Evolutionary conservation across 2,329 filamentous ascomycete species (phyloP).

Genomic region (Colletotrichum tanaceti): DNA sequence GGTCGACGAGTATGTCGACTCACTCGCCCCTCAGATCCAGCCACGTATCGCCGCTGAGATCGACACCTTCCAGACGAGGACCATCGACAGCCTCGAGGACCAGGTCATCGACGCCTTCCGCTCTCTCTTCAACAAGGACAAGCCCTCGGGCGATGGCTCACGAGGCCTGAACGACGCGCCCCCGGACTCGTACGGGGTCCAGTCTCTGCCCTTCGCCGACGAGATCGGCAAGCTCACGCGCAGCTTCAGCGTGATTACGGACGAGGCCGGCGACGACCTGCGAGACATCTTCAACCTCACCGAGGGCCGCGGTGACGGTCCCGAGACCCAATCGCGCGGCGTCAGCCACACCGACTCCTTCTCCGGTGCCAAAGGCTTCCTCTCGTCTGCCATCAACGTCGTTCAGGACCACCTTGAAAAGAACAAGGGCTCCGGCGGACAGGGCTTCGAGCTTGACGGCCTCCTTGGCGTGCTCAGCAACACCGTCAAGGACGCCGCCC

Average conservation of each 20-base stretch:
- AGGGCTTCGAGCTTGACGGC: conserved; percentile 55
- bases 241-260: conserved; percentile 54
- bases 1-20: conserved; percentile 60
- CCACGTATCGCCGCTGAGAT: conserved; percentile 59
- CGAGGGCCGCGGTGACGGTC: conserved; percentile 45
- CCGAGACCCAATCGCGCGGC: conserved; percentile 45
- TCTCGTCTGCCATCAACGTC: conserved; percentile 55
- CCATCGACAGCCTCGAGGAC: conserved; percentile 58
- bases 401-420: conserved; percentile 56
- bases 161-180: conserved; percentile 49
- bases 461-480: conserved; percentile 56
- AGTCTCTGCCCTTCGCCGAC: conserved; percentile 58
- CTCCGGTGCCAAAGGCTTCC: conserved; percentile 51
- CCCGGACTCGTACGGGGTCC: conserved; percentile 55
- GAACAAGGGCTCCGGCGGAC: conserved; percentile 45
- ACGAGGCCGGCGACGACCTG: conserved; percentile 56
- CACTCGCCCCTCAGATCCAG: conserved; percentile 58
- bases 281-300: conserved; percentile 58
- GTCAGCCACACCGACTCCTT: conserved; percentile 43
- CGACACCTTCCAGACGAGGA: conserved; percentile 57
- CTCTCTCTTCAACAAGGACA: conserved; percentile 55
- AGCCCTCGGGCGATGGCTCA: conserved; percentile 38
- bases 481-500: conserved; percentile 57
- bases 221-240: conserved; percentile 57
- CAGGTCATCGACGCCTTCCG: conserved; percentile 59